phyloP scores from a whole-genome alignment of 2,329 filamentous ascomycete genomes.

The Mariannaea elegans region DNA sequence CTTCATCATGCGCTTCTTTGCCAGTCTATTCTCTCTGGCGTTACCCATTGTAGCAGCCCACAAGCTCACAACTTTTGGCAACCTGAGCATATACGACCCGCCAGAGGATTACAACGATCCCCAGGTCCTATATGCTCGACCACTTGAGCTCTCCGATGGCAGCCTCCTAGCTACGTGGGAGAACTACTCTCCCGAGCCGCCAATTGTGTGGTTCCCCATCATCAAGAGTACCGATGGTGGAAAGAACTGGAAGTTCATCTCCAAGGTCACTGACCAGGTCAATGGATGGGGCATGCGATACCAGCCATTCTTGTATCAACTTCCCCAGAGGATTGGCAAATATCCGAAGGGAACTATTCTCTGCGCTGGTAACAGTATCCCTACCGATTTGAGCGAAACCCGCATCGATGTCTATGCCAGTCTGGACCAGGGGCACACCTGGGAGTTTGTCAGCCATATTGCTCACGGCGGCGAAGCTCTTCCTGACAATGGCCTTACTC shows the following conservation, averaged over 20 bases:
- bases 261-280: slow-evolving; percentile 69
- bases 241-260: slow-evolving; percentile 70
- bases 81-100: slow-evolving; percentile 52
- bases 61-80: slow-evolving; percentile 29
- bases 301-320: slow-evolving; percentile 74
- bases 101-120: slow-evolving; percentile 52
- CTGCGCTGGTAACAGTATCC: slow-evolving; percentile 68
- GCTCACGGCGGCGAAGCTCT: slow-evolving; percentile 68
- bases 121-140: slow-evolving; percentile 55
- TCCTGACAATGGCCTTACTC: slow-evolving; percentile 70
- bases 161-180: slow-evolving; percentile 64
- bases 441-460: slow-evolving; percentile 73
- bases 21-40: slow-evolving; percentile 9
- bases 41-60: slow-evolving; percentile 16
- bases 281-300: slow-evolving; percentile 75
- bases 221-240: slow-evolving; percentile 62
- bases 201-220: slow-evolving; percentile 63
- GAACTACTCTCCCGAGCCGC: slow-evolving; percentile 66
- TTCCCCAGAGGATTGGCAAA: slow-evolving; percentile 65
- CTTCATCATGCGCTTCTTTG: slow-evolving; percentile 19
- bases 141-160: slow-evolving; percentile 54
- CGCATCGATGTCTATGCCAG: slow-evolving; percentile 76
- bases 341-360: slow-evolving; percentile 72
- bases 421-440: slow-evolving; percentile 66
- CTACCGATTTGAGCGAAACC: slow-evolving; percentile 67